Conservation (phyloP, 1,139 yeast genomes). For the Protomyces lactucae-debilis region DNA sequence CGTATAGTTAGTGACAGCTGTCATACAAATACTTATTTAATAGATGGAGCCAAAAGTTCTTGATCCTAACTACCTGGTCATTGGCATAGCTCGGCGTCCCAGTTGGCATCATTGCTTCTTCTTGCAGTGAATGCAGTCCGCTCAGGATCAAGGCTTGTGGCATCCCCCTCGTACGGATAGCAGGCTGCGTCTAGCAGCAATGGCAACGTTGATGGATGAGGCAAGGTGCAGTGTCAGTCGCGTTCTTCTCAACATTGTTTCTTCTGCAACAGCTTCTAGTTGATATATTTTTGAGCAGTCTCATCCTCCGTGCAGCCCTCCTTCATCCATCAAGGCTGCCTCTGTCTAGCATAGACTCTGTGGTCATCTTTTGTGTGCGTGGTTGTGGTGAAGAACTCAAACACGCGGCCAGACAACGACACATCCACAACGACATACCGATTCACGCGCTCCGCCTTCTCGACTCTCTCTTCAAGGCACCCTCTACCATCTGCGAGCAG, state of each 20-base stretch:
- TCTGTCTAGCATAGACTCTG: no score
- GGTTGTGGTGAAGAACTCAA: no score
- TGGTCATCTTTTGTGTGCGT: no score
- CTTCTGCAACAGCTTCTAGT: conserved; percentile 28
- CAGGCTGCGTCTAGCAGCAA: background rate
- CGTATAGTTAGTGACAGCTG: background rate
- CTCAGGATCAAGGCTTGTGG: background rate
- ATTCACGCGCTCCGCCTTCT: no score
- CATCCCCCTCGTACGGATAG: background rate
- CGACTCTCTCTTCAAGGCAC: no score
- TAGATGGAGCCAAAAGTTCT: background rate
- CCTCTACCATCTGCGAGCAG: no score
- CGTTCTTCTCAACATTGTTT: conserved; percentile 21
- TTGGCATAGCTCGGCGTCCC: conserved; percentile 3
- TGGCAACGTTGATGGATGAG: background rate
- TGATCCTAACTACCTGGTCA: background rate
- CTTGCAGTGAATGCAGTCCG: background rate
- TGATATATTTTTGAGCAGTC: conserved; percentile 24
- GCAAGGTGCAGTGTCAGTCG: conserved; percentile 4
- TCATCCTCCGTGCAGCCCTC: conserved; percentile 11
- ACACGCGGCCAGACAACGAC: no score
- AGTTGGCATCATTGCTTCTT: background rate
- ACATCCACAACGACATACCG: no score
- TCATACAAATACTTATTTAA: background rate
- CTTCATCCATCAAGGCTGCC: no score